Evolutionary conservation across 148 eudicot species (phyloP), one percentile per base, ranked within the genome.

Genomic region (Polygonum aviculare): DNA sequence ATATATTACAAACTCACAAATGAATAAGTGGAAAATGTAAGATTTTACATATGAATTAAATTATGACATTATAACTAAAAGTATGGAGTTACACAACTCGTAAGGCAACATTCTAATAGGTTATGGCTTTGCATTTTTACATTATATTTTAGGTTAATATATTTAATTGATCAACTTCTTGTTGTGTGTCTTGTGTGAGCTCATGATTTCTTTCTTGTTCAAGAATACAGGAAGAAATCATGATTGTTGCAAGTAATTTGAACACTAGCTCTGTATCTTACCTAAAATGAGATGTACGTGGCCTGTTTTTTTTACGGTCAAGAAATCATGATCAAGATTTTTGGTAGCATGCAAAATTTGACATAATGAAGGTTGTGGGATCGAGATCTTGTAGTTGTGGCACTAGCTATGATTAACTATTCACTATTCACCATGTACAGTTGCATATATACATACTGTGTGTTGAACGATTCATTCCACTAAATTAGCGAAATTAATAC

Each of bases 351-450:
- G 69, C 14, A 60, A 38, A 31, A 31, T 9, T 22, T 31, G 69
- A 12, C 31, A 60, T 60, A 31, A 60, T 60, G 69, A 60, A 72
- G 74, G 74, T 70, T 70, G 26, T 35, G 40, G 45, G 21, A 69
- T 16, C 73, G 45, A 35, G 73, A 41, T 69, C 45, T 10, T 19
- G 18, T 69, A 47, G 73, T 10, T 19, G 18, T 69, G 73, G 73
- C 45, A 69, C 45, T 35, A 33, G 2, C 39, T 69, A 21, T 69
- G 38, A 69, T 54, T 54, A 54, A 22, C 1, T 1, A 26, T 26
- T 26, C 31, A 26, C 31, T 54, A 54, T 54, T 18, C 59, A 54
- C 19, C 45, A 41, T 7, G 9, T 16, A 16, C 59, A 54, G 55
- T 12, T 16, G 45, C 0, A 41, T 41, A 41, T 41, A 41, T 26